A percentile compares a stretch with the other conserved stretches of the same genome.
phyloP scores from a whole-genome alignment of 2,329 filamentous ascomycete genomes.

The Trichothecium sympodiale region DNA sequence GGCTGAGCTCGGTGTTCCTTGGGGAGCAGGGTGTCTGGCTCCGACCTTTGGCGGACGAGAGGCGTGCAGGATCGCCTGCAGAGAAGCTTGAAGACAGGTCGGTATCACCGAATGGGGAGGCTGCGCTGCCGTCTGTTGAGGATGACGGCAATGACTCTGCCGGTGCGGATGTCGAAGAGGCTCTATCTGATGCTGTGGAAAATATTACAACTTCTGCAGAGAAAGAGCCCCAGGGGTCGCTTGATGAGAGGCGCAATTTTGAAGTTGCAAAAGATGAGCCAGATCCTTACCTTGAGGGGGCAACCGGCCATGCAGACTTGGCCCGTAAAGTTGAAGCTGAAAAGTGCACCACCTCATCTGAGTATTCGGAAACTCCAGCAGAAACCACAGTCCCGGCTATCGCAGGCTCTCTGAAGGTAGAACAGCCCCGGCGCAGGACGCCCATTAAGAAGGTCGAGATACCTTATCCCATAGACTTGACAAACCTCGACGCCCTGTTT shows the following conservation, averaged over 20 bases:
- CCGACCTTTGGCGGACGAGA: neutral
- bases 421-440: neutral
- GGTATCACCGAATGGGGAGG: slow-evolving; percentile 10
- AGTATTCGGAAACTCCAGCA: too few relatives aligned
- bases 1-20: neutral
- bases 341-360: too few relatives aligned
- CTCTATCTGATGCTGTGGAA: neutral
- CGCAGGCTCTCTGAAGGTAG: neutral
- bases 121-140: slow-evolving; percentile 8
- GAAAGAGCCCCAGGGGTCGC: neutral
- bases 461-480: slow-evolving; percentile 20
- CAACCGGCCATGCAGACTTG: neutral
- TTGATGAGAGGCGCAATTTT: too few relatives aligned
- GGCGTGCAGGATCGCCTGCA: neutral
- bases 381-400: neutral
- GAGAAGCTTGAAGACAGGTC: slow-evolving; percentile 1
- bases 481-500: slow-evolving; percentile 21
- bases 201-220: neutral
- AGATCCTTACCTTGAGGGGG: neutral
- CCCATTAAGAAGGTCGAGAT: neutral
- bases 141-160: slow-evolving; percentile 2
- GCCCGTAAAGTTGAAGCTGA: too few relatives aligned
- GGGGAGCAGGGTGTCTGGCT: neutral
- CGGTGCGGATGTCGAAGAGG: slow-evolving; percentile 1
- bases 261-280: slow-evolving; percentile 1